These are phyloP conservation scores for Orbilia ellipsospora DNA, from an alignment of 2,329 filamentous ascomycete species.

Conservation along the genomic window DNA sequence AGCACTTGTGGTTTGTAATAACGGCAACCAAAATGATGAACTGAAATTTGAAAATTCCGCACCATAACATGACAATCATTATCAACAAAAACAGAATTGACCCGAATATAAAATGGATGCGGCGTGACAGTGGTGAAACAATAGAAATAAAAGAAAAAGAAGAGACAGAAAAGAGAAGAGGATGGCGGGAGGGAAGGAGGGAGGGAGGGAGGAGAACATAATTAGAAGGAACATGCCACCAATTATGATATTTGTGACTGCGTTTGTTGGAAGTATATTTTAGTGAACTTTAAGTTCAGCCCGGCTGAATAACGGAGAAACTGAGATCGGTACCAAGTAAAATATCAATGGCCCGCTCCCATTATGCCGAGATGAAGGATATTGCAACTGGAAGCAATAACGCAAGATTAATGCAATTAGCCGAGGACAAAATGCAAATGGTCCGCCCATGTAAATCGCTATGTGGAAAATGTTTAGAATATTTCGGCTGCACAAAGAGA, in stretches of 20 bases:
- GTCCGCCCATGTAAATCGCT: slow-evolving; percentile 36
- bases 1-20: slow-evolving; percentile 18
- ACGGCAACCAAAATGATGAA: slow-evolving; percentile 14
- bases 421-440: slow-evolving; percentile 24
- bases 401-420: slow-evolving; percentile 17
- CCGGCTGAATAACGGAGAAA: too few species aligned
- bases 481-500: slow-evolving; percentile 6
- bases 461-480: slow-evolving; percentile 21
- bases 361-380: slow-evolving; percentile 2
- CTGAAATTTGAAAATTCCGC: slow-evolving; percentile 47
- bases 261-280: too few species aligned
- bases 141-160: background rate
- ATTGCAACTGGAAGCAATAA: slow-evolving; percentile 22
- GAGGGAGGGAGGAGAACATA: background rate
- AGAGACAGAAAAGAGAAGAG: slow-evolving; percentile 5
- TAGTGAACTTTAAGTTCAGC: too few species aligned
- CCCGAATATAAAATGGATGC: background rate
- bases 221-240: too few species aligned
- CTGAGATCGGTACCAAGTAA: too few species aligned
- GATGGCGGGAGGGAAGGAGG: background rate
- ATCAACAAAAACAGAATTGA: slow-evolving; percentile 18
- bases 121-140: background rate
- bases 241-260: too few species aligned
- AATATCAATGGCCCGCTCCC: background rate
- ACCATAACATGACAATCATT: slow-evolving; percentile 55